These are phyloP conservation scores for Oidiodendron maius DNA, from an alignment of 495 filamentous ascomycete species.

Conservation along the genomic window DNA sequence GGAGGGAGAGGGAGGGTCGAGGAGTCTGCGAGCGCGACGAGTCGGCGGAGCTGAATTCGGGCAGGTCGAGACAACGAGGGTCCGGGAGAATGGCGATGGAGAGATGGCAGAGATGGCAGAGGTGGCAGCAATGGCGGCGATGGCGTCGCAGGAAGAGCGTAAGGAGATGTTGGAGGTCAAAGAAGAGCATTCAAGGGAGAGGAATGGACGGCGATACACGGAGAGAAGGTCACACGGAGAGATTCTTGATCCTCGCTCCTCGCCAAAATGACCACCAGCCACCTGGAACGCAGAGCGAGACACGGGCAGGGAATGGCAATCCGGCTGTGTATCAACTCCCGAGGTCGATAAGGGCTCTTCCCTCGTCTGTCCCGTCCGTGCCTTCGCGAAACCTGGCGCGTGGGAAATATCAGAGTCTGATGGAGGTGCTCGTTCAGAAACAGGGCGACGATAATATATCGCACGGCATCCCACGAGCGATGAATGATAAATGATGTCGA, in stretches of 20 bases:
- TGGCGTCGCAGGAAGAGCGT: not conserved
- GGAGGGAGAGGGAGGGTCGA: not conserved
- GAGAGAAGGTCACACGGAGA: not conserved
- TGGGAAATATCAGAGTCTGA: no score
- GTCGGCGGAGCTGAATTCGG: no score
- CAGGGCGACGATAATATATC: no score
- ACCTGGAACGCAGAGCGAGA: slow-evolving; percentile 7
- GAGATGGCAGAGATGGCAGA: slow-evolving; percentile 5
- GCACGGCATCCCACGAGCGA: no score
- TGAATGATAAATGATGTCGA: not conserved
- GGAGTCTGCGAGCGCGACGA: no score
- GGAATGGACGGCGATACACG: not conserved
- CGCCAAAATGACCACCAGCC: slow-evolving; percentile 4
- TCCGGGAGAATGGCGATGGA: no score
- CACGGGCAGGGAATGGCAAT: slow-evolving; percentile 1
- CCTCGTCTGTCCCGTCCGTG: no score
- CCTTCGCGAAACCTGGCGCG: no score
- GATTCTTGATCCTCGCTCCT: not conserved
- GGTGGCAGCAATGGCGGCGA: not conserved
- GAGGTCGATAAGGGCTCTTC: slow-evolving; percentile 12
- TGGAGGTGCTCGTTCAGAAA: no score
- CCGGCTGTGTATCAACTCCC: slow-evolving; percentile 15
- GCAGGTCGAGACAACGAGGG: no score
- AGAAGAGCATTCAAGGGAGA: not conserved
- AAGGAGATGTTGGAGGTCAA: not conserved